Conservation (phyloP, 441 rosid genomes). For the Flueggea neowawraea region DNA sequence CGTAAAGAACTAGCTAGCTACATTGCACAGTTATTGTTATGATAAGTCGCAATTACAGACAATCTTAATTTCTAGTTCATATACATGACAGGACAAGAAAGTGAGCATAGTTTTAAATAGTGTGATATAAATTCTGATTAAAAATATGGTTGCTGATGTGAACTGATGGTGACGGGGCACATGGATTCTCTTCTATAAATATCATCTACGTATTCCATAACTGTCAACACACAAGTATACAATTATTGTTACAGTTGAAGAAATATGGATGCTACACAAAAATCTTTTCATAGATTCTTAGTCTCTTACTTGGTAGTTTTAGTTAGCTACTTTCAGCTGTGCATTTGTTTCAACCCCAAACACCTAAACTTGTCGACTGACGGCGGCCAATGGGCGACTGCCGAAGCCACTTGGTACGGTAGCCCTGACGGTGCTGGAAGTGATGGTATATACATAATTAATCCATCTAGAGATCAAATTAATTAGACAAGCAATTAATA, state of each 20-base stretch:
- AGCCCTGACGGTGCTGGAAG: conserved; percentile 49
- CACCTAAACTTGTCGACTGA: conserved; percentile 12
- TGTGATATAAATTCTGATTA: too few species aligned
- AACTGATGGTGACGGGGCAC: not conserved
- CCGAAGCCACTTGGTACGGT: conserved; percentile 57
- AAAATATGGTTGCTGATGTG: too few species aligned
- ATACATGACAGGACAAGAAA: too few species aligned
- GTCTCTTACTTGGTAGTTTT: conserved; percentile 5
- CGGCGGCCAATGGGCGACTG: conserved; percentile 31
- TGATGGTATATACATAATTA: conserved; percentile 25
- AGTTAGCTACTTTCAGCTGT: conserved; percentile 11
- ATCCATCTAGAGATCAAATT: not conserved
- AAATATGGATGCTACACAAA: conserved; percentile 6
- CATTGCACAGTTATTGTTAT: too few species aligned
- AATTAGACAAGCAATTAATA: too few species aligned
- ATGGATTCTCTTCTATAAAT: conserved; percentile 19
- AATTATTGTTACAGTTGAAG: too few species aligned
- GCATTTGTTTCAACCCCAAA: conserved; percentile 21
- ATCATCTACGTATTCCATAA: not conserved
- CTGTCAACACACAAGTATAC: too few species aligned
- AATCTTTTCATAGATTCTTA: not conserved
- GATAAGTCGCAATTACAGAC: too few species aligned
- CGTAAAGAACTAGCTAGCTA: too few species aligned
- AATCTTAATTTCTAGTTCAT: too few species aligned
- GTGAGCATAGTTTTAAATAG: too few species aligned